Evolutionary conservation across 768 basidiomycete species (phyloP), one percentile per base, ranked within the genome.

Genomic region (Mycena venus): DNA sequence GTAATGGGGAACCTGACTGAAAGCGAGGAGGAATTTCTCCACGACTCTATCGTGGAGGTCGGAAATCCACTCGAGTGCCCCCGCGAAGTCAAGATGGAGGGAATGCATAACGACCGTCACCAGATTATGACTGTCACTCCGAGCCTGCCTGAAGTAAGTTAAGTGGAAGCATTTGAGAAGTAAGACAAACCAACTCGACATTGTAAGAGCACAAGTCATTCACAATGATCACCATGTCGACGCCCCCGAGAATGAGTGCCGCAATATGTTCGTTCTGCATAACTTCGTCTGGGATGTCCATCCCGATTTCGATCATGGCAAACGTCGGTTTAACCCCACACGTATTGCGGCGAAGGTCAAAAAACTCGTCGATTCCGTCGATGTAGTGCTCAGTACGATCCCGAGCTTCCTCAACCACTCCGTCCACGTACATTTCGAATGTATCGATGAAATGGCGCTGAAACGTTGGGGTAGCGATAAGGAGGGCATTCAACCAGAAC

Each of bases 361-460:
- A 70, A 67, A 83, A 87, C 21, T 77, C 79, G 1, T 80, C 75
- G 56, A 86, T 75, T 17, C 51, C 72, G 25, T 77, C 80, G n/a
- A 80, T 42, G 55, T 67, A 60, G 17, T 78, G 60, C 15, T 47
- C 19, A 47, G 44, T 47, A 4, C 83, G 80, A 70, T 82, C 82
- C 6, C 68, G 73, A 0, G 84, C 84, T 65, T 86, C 80, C 8
- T 82, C 73, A 9, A 82, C 80, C 4, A 86, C 81, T 0, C 83
- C 59, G 1, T 82, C 75, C 1, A 80, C 59, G 65, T 82, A 86
- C 14, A 77, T 70, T 11, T 80, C 74, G 66, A 85, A 81, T 21
- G 38, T 58, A 27, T 76, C 47, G 15, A 88, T 72, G 71, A 88
- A 84, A 38, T 80, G 82, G 34, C 73, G 72, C 73, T 67, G 82